A percentile compares a stretch with the other conserved stretches of the same genome.
These are phyloP conservation scores for Citrus inodora DNA, from an alignment of 345 rosid genomes.

Conservation along the genomic window DNA sequence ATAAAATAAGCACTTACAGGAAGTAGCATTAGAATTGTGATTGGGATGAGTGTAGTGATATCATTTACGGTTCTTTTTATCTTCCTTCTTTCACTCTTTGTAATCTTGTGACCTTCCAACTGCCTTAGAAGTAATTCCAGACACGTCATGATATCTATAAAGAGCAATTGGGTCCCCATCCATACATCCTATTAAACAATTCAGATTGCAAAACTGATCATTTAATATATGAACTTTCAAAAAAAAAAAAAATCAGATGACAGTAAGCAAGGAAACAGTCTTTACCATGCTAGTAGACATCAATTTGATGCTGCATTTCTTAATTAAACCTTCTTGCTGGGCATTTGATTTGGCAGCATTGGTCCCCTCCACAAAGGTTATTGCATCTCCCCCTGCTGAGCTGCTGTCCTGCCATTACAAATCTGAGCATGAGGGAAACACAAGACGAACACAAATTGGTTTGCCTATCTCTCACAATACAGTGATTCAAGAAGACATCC, in stretches of 20 bases:
- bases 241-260: neutral
- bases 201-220: neutral
- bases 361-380: constrained; percentile 12
- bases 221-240: neutral
- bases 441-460: neutral
- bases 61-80: constrained; percentile 45
- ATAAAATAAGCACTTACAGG: constrained; percentile 42
- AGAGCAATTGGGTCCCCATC: constrained; percentile 65
- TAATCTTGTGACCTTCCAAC: constrained; percentile 34
- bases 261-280: constrained; percentile 6
- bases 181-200: constrained; percentile 36
- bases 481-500: neutral
- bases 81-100: constrained; percentile 43
- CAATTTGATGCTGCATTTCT: constrained; percentile 40
- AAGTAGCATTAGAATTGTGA: constrained; percentile 58
- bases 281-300: constrained; percentile 35
- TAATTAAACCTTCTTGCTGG: constrained; percentile 27
- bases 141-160: constrained; percentile 37
- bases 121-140: constrained; percentile 43
- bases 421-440: neutral
- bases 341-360: constrained; percentile 12
- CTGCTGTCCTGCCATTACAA: constrained; percentile 21
- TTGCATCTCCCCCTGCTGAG: constrained; percentile 12
- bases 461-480: neutral
- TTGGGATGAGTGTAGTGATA: constrained; percentile 48